Base-by-base conservation (phyloP, 202 grass and related monocot genomes). In the Setaria viridis region DNA sequence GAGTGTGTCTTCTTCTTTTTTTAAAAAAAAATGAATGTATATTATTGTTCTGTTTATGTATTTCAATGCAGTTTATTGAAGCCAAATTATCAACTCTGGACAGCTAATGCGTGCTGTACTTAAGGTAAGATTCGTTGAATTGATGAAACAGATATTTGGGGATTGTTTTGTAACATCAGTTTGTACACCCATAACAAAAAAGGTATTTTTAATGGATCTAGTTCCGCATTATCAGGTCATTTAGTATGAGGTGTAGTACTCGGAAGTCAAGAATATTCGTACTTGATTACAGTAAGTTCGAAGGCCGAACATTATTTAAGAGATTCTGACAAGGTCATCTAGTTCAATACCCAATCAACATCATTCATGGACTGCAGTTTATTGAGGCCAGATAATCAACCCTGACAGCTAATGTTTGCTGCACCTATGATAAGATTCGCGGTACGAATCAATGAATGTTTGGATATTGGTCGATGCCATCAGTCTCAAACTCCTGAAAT, bases 211-310 rank as follows among this genome's bases (percentile, higher is more conserved):
- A 64, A 34, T 46, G 2, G 7, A 68, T 83, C n/a, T 19, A 54
- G 33, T 62, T 77, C 20, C 37, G 2, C n/a, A 43, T 50, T 45
- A 69, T 63, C 13, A 48, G 55, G 33, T 80, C 56, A 9, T 72
- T 80, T 63, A 39, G 29, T 80, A 71, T 42, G 75, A 8, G 54
- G 16, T 62, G 71, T 78, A 9, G 4, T 35, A 8, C 25, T 70
- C 10, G 14, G 15, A 87, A 21, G 64, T 63, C 64, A 62, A 62
- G 64, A 70, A 70, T 83, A 88, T 42, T 54, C 43, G 4, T 87
- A 29, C 30, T 75, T 37, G 70, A 16, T 67, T 16, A 39, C 11
- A 25, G 25, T 25, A 5, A 37, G 35, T 53, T 46, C 1, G 30
- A 41, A 41, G 39, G 39, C 39, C 39, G 5, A 59, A 60, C 10